Evolutionary conservation across 2,329 filamentous ascomycete genomes (phyloP).

Genomic region (Fusarium robinianum): DNA sequence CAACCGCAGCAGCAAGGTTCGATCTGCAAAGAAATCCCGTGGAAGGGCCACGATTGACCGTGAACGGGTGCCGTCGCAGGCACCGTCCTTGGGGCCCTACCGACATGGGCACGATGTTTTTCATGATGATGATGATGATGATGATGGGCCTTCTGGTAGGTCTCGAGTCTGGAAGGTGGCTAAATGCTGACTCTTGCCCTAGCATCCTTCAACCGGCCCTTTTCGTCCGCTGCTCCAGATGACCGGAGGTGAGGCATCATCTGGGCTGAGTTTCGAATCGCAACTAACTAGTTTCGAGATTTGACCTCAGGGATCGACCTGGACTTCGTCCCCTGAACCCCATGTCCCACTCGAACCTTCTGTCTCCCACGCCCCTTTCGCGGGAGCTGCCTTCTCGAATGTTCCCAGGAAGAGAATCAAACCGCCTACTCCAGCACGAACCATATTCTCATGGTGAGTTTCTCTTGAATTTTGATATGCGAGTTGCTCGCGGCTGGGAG

Average conservation of each 20-base stretch:
- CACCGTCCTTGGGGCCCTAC: slow-evolving; percentile 24
- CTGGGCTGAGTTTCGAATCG: background rate
- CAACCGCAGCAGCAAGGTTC: slow-evolving; percentile 24
- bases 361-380: slow-evolving; percentile 42
- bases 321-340: slow-evolving; percentile 45
- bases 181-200: slow-evolving; percentile 21
- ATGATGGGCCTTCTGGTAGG: slow-evolving; percentile 36
- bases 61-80: slow-evolving; percentile 13
- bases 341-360: slow-evolving; percentile 45
- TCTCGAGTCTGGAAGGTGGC: background rate
- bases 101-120: slow-evolving; percentile 39
- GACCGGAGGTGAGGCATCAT: slow-evolving; percentile 34
- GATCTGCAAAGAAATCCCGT: slow-evolving; percentile 24
- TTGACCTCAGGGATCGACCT: slow-evolving; percentile 41
- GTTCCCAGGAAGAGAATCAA: slow-evolving; percentile 31
- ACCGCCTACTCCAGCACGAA: slow-evolving; percentile 25
- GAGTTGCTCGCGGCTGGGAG: too few relatives aligned
- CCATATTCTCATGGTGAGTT: slow-evolving; percentile 22
- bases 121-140: slow-evolving; percentile 39
- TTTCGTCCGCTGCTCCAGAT: slow-evolving; percentile 27
- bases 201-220: slow-evolving; percentile 34
- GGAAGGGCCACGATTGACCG: slow-evolving; percentile 21
- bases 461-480: background rate
- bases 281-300: slow-evolving; percentile 33
- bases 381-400: slow-evolving; percentile 37